phyloP scores from a whole-genome alignment of 768 basidiomycete genomes.

The Wakefieldia striispora region DNA sequence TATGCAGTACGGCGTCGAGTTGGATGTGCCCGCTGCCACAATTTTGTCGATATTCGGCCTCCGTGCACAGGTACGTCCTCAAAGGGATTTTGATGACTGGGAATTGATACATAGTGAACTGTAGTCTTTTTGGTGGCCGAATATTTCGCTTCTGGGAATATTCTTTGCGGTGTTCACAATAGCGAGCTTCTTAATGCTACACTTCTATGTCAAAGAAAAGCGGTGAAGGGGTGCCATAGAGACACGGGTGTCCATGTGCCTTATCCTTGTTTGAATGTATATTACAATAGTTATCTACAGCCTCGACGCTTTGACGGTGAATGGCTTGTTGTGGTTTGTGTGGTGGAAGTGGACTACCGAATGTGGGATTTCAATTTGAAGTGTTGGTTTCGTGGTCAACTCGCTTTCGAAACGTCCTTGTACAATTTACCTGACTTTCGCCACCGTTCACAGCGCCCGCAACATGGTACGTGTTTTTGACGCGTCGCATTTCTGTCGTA shows the following conservation, averaged over 20 bases:
- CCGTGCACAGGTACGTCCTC: slow-evolving; percentile 65
- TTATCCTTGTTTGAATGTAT: too few species aligned
- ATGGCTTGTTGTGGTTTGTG: slow-evolving; percentile 17
- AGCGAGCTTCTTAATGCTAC: slow-evolving; percentile 74
- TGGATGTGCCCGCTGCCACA: slow-evolving; percentile 94
- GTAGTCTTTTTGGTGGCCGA: slow-evolving; percentile 98
- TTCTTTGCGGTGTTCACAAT: slow-evolving; percentile 82
- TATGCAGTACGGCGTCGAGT: slow-evolving; percentile 89
- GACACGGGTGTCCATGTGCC: not conserved
- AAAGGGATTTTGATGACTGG: not conserved
- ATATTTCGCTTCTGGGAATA: slow-evolving; percentile 79
- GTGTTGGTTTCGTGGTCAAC: slow-evolving; percentile 6
- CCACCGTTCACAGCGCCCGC: slow-evolving; percentile 6
- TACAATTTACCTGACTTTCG: slow-evolving; percentile 3
- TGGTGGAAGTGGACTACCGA: slow-evolving; percentile 20
- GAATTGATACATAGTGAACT: slow-evolving; percentile 6
- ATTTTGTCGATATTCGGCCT: slow-evolving; percentile 95
- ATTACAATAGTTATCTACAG: too few species aligned
- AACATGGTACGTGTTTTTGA: slow-evolving; percentile 24
- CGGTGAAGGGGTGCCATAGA: slow-evolving; percentile 20
- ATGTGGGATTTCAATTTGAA: not conserved
- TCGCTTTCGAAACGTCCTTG: slow-evolving; percentile 2
- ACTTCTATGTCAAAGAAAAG: slow-evolving; percentile 86
- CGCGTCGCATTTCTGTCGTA: slow-evolving; percentile 6
- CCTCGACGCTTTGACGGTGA: too few species aligned